Base-by-base conservation (phyloP, 2,329 filamentous ascomycete species). In the Biscogniauxia marginata region DNA sequence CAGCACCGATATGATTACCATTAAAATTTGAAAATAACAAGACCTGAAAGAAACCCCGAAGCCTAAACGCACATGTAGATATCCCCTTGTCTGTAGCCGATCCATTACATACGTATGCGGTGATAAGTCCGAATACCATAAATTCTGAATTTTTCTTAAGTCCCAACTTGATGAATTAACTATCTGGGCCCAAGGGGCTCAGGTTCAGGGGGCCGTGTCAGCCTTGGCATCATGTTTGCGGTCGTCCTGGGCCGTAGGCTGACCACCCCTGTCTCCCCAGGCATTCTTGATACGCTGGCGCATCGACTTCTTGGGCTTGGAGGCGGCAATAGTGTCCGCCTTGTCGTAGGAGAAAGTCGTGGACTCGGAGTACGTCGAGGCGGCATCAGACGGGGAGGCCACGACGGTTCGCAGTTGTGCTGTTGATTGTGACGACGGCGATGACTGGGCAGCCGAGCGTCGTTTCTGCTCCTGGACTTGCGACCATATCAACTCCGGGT, bases 271-370 rank as follows among this genome's bases (percentile, higher is more conserved):
- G 18, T 23, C 45, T 7, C 45, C 22, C 16, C 16, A 48, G 13
- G 18, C 46, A 8, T 24, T 20, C 24, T 25, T 48, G 18, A 48
- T 25, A 7, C 46, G 46, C 21, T 48, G 13, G 5, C 46, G 46
- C 24, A 48, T 16, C 16, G 46, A 48, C 21, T 18, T 22, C 46
- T 25, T 48, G 16, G 6, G 46, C 46, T 24, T 48, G 9, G 30
- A n/a, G 11, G 30, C 30, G 30, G 30, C 30, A 16, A 7, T 30
- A 9, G 8, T 30, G 25, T 52, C 23, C 2, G 61, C 64, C 45
- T 67, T 66, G 45, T 61, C 55, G 49, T 62, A 62, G 1, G 64
- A 67, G 50, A 59, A 63, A 5, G 52, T 54, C 5, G 63, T 67
- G 13, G 55, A 61, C n/a, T 59, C 56, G 4, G 64, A 67, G 54